Evolutionary conservation across 148 eudicot genomes (phyloP).

Genomic region (Limonium bicolor): DNA sequence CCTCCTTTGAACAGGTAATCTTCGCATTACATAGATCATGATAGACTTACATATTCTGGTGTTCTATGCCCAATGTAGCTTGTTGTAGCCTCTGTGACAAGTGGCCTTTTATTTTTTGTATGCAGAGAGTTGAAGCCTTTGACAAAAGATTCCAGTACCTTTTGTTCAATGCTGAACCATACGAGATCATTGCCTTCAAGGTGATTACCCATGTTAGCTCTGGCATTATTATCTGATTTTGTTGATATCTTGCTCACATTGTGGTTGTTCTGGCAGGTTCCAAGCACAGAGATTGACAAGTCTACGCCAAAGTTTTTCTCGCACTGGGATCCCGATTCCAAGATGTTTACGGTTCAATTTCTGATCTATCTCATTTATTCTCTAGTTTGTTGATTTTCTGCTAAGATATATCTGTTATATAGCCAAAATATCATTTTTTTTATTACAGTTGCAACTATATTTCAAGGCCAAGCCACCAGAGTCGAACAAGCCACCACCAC

Average conservation of each 20-base stretch:
- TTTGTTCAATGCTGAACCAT: constrained; percentile 89
- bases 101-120: background rate
- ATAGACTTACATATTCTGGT: no score
- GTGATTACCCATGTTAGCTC: constrained; percentile 15
- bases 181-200: constrained; percentile 85
- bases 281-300: constrained; percentile 93
- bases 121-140: constrained; percentile 70
- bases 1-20: constrained; percentile 93
- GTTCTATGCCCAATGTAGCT: no score
- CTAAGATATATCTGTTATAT: background rate
- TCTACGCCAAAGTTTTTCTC: constrained; percentile 94
- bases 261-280: constrained; percentile 41
- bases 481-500: constrained; percentile 59
- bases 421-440: background rate
- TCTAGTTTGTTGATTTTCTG: background rate
- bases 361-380: constrained; percentile 5
- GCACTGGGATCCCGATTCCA: constrained; percentile 98
- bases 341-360: constrained; percentile 95
- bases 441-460: constrained; percentile 76
- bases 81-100: no score
- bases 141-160: constrained; percentile 87
- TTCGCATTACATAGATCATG: no score
- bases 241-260: background rate
- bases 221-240: background rate
- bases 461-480: constrained; percentile 94